Conservation (phyloP, 495 filamentous ascomycete genomes). For the Barbatosphaeria neglecta region DNA sequence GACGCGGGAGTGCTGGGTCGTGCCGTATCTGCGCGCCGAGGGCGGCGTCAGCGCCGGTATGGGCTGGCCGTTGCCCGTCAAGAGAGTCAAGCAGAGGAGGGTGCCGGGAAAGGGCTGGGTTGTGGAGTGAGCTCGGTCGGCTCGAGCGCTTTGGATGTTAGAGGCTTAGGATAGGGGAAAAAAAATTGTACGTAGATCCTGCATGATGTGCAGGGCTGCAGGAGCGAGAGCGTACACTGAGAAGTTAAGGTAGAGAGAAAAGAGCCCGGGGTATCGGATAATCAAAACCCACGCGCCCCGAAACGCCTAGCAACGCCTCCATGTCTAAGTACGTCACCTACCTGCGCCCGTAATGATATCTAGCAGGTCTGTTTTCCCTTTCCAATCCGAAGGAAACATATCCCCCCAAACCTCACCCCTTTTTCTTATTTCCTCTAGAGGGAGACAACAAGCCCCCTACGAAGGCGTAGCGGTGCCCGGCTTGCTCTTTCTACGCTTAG, state of each 20-base stretch:
- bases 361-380: too few species aligned
- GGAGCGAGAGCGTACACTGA: too few species aligned
- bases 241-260: background rate
- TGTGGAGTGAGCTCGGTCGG: constrained; percentile 26
- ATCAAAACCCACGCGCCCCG: too few species aligned
- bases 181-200: too few species aligned
- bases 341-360: too few species aligned
- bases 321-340: too few species aligned
- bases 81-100: constrained; percentile 71
- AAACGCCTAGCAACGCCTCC: too few species aligned
- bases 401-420: too few species aligned
- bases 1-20: constrained; percentile 68
- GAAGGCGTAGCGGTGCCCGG: constrained; percentile 14
- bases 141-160: too few species aligned
- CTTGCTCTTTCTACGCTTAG: constrained; percentile 51
- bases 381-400: too few species aligned
- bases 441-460: background rate
- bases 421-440: background rate
- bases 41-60: constrained; percentile 41
- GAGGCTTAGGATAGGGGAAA: too few species aligned
- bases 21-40: constrained; percentile 60
- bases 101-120: constrained; percentile 65
- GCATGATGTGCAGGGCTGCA: too few species aligned
- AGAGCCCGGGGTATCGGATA: background rate
- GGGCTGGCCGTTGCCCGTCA: constrained; percentile 76